Percentiles rank a stretch among this genome's conserved stretches.
Conservation (phyloP, 2,329 filamentous ascomycete genomes). For the Fusarium lateritium region DNA sequence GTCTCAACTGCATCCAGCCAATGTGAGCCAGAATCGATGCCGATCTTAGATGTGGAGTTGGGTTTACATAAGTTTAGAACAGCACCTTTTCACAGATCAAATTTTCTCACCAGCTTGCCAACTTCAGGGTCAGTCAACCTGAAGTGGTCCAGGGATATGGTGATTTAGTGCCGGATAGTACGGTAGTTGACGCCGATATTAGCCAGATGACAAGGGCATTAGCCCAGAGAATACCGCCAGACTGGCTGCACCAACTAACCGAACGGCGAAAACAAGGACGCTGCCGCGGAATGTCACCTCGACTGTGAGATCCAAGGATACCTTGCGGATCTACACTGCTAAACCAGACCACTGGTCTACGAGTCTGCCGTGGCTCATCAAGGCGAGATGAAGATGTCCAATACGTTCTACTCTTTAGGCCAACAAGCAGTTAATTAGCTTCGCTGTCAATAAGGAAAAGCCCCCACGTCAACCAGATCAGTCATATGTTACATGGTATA, state of each 20-base stretch:
- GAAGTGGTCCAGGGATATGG: conserved; percentile 8
- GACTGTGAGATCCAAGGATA: conserved; percentile 40
- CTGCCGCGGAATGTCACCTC: conserved; percentile 39
- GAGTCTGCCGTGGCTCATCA: conserved; percentile 21
- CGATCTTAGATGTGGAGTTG: conserved; percentile 17
- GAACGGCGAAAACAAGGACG: conserved; percentile 31
- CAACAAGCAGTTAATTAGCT: conserved; percentile 20
- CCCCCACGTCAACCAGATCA: conserved; percentile 32
- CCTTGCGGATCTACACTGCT: conserved; percentile 32
- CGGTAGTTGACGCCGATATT: conserved; percentile 42
- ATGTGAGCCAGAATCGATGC: conserved; percentile 30
- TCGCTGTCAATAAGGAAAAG: conserved; percentile 11
- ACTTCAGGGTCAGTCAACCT: conserved; percentile 10
- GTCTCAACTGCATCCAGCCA: conserved; percentile 35
- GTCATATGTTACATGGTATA: conserved; percentile 13
- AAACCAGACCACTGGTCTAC: conserved; percentile 17
- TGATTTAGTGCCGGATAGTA: conserved; percentile 32
- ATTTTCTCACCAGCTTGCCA: conserved; percentile 20
- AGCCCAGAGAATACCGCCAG: conserved; percentile 32
- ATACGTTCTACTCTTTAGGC: conserved; percentile 35
- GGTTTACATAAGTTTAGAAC: background rate
- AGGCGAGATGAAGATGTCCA: conserved; percentile 31
- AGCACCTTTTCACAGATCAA: conserved; percentile 7
- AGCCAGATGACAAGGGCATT: conserved; percentile 27
- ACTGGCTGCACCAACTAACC: conserved; percentile 36